Evolutionary conservation across 2,329 filamentous ascomycete species (phyloP).

Genomic region (Chaetothyriales sp.): DNA sequence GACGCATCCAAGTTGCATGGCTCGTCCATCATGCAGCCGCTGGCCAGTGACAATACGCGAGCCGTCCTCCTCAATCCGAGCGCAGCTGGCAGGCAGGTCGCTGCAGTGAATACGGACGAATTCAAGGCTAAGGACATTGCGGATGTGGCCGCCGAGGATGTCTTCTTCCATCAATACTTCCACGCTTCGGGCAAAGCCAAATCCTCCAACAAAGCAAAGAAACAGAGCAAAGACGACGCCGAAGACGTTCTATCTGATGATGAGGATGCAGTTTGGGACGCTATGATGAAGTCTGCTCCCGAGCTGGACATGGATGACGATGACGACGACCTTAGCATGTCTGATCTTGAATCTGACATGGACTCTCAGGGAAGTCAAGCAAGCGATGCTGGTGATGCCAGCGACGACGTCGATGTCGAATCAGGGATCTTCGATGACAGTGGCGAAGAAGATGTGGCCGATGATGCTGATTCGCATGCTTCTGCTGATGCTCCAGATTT

Average conservation of each 20-base stretch:
- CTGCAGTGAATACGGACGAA: slow-evolving; percentile 62
- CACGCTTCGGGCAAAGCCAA: slow-evolving; percentile 53
- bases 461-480: slow-evolving; percentile 31
- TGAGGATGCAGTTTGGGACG: slow-evolving; percentile 82
- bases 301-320: slow-evolving; percentile 55
- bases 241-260: slow-evolving; percentile 40
- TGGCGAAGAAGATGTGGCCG: slow-evolving; percentile 40
- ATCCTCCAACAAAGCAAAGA: slow-evolving; percentile 38
- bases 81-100: slow-evolving; percentile 39
- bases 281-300: slow-evolving; percentile 64
- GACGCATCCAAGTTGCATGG: slow-evolving; percentile 51
- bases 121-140: slow-evolving; percentile 89
- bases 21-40: slow-evolving; percentile 89
- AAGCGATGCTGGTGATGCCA: slow-evolving; percentile 30
- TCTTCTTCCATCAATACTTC: slow-evolving; percentile 98
- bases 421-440: slow-evolving; percentile 26
- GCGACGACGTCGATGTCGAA: slow-evolving; percentile 23
- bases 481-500: slow-evolving; percentile 5
- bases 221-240: slow-evolving; percentile 26
- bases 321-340: slow-evolving; percentile 43
- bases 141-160: slow-evolving; percentile 77
- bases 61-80: slow-evolving; percentile 47
- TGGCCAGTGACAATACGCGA: slow-evolving; percentile 47
- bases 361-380: slow-evolving; percentile 26
- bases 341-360: slow-evolving; percentile 37